phyloP scores from a whole-genome alignment of 2,329 filamentous ascomycete species.

The Phoma herbarum region DNA sequence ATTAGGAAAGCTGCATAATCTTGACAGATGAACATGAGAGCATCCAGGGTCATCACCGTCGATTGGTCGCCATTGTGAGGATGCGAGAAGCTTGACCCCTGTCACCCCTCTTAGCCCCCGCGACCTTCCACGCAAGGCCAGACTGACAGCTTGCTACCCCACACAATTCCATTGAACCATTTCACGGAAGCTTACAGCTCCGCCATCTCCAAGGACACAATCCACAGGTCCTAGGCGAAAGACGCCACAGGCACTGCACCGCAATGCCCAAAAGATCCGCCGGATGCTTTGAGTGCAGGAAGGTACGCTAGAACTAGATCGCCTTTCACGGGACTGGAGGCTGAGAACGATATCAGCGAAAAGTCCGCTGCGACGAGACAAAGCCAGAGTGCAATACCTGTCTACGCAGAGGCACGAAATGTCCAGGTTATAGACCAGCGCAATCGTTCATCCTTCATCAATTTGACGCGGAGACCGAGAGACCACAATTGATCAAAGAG shows the following conservation, averaged over 20 bases:
- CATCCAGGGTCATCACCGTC: not conserved
- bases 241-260: slow-evolving; percentile 18
- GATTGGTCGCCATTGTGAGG: slow-evolving; percentile 16
- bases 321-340: slow-evolving; percentile 14
- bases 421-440: slow-evolving; percentile 47
- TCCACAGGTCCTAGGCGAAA: slow-evolving; percentile 11
- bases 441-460: slow-evolving; percentile 49
- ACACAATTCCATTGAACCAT: slow-evolving; percentile 1
- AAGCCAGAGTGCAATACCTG: slow-evolving; percentile 50
- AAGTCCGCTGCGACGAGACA: slow-evolving; percentile 49
- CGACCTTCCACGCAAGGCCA: slow-evolving; percentile 3
- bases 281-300: slow-evolving; percentile 50
- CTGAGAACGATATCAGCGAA: slow-evolving; percentile 32
- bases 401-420: slow-evolving; percentile 46
- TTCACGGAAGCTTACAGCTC: not conserved
- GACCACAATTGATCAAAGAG: slow-evolving; percentile 45
- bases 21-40: not conserved
- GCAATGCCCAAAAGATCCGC: slow-evolving; percentile 49
- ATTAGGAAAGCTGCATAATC: not conserved
- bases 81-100: slow-evolving; percentile 19
- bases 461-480: slow-evolving; percentile 41
- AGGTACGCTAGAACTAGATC: slow-evolving; percentile 30
- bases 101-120: slow-evolving; percentile 19
- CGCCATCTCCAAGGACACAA: not conserved
- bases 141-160: slow-evolving; percentile 16